phyloP scores from a whole-genome alignment of 441 rosid genomes.

The Populus hybrid region DNA sequence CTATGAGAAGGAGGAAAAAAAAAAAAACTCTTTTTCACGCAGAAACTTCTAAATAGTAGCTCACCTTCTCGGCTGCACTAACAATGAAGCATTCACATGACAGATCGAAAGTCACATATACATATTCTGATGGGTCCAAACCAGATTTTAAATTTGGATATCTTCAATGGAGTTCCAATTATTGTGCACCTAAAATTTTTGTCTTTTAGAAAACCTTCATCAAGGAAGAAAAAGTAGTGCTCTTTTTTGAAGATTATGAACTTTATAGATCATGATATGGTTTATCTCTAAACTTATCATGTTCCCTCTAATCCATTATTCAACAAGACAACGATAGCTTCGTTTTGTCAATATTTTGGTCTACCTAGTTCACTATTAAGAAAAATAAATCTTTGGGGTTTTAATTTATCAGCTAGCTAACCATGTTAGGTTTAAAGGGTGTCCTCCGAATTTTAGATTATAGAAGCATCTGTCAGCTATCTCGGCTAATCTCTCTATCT shows the following conservation, averaged over 20 bases:
- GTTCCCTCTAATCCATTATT: neutral
- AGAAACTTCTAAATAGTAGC: neutral
- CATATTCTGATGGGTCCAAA: neutral
- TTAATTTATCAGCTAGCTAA: neutral
- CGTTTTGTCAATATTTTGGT: neutral
- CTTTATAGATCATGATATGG: neutral
- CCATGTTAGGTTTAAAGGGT: neutral
- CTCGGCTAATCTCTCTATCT: neutral
- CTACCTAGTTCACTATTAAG: neutral
- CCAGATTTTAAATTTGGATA: neutral
- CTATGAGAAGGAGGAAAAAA: no score
- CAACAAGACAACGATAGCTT: neutral
- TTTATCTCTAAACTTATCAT: neutral
- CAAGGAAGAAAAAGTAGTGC: neutral
- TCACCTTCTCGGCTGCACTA: neutral
- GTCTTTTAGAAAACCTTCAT: slow-evolving; percentile 9
- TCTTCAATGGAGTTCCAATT: neutral
- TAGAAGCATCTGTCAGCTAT: neutral
- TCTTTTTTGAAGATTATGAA: slow-evolving; percentile 2
- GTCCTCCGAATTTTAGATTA: no score
- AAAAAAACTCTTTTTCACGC: no score
- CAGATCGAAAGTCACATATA: no score
- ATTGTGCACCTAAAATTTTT: neutral
- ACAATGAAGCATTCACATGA: no score
- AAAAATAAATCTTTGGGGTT: neutral